Percentiles rank a stretch among this genome's conserved stretches.
Conservation (phyloP, 1,139 yeast genomes). For the Saccharomyces pastorianus region DNA sequence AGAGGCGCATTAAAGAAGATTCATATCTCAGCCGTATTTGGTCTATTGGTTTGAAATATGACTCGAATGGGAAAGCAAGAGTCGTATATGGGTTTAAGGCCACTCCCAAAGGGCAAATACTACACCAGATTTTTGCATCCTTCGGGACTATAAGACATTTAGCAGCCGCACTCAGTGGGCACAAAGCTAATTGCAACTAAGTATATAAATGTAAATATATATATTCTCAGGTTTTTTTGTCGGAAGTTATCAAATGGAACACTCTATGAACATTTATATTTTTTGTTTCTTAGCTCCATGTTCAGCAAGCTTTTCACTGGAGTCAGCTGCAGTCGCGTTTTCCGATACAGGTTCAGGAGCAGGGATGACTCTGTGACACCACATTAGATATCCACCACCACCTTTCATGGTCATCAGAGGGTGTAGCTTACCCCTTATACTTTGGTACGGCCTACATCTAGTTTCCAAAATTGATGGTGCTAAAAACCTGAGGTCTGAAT, state of each 20-base stretch:
- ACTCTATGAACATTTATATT: not conserved
- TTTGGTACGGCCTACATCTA: conserved; percentile 79
- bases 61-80: conserved; percentile 31
- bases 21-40: conserved; percentile 13
- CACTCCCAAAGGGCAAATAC: not conserved
- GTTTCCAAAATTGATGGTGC: conserved; percentile 83
- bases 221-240: not conserved
- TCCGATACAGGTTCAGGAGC: conserved; percentile 40
- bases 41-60: conserved; percentile 28
- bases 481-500: conserved; percentile 58
- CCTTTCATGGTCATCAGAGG: conserved; percentile 93
- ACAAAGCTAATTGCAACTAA: not conserved
- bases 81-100: conserved; percentile 30
- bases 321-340: conserved; percentile 3
- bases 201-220: not conserved
- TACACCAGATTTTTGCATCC: not conserved
- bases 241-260: not conserved
- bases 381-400: conserved; percentile 80
- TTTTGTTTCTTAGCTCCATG: conserved; percentile 7
- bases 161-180: not conserved
- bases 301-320: conserved; percentile 2
- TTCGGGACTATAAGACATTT: not conserved
- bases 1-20: conserved; percentile 6
- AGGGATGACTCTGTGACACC: conserved; percentile 77
- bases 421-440: conserved; percentile 88